Evolutionary conservation across 177 flowering plant species (phyloP), one percentile per base, ranked within the genome.

Genomic region (Vitis hybrid): DNA sequence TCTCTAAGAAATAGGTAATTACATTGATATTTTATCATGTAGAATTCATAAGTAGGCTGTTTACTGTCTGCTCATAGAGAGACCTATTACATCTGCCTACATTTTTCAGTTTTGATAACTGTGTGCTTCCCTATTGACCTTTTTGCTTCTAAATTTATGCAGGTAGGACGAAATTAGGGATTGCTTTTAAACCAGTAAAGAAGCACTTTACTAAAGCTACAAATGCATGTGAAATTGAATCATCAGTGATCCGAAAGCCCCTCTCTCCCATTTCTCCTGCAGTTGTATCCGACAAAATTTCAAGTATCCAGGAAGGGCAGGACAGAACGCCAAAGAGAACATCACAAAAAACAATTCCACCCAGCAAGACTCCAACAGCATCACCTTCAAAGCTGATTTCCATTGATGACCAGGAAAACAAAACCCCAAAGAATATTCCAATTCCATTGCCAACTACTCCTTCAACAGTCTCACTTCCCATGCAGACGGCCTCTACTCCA

Each of bases 371-470:
- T 27, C 79, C 75, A 61, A 1, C 49, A 40, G 49, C 71, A 3
- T 72, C 80, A 16, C 81, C 84, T 35, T 49, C 64, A 6, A 78
- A 73, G 71, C 9, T 58, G 4, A 49, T 60, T 16, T 48, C 59
- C 6, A 56, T 57, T 16, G 69, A 16, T 21, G 52, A 70, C 56
- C 77, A 77, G 19, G 84, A 72, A 61, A 79, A 72, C 74, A 64
- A 30, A 71, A 85, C 84, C 1, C 88, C 86, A 15, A 76, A 58
- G 40, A 62, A 69, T 1, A 69, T 76, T 69, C 74, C 77, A 40
- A 69, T 74, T 27, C 78, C 79, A 7, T 11, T 75, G 13, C 85
- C 88, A 1, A n/a, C 55, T 3, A 82, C 86, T 64, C 87, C 89
- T 50, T 27, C 75, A 54, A 80, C 85, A 1, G 72, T 78, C 27